A percentile compares a stretch with the other conserved stretches of the same genome.
These are phyloP conservation scores for Gracilaria caudata DNA, from an alignment of 23 red algal genomes.

Conservation along the genomic window DNA sequence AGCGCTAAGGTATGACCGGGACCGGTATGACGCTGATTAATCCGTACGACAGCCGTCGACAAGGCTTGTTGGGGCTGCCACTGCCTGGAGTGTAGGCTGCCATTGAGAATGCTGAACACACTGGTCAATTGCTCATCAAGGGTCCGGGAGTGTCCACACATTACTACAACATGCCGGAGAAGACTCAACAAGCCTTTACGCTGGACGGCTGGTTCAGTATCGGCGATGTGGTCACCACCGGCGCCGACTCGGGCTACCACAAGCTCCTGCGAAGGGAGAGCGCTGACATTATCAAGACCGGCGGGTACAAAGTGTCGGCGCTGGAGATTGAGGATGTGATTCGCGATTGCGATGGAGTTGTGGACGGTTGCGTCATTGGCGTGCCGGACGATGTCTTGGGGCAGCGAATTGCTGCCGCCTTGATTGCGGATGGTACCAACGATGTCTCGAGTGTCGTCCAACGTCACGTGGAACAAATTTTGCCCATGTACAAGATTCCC, in stretches of 20 bases:
- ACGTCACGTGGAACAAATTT: constrained; percentile 30
- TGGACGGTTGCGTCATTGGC: constrained; percentile 71
- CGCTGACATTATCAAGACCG: constrained; percentile 87
- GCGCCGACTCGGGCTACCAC: constrained; percentile 25
- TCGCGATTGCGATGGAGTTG: constrained; percentile 48
- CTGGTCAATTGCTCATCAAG: constrained; percentile 78
- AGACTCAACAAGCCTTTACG: constrained; percentile 72
- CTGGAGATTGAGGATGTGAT: constrained; percentile 84
- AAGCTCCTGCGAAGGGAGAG: constrained; percentile 70
- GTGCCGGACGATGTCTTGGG: constrained; percentile 66
- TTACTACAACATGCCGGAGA: constrained; percentile 74
- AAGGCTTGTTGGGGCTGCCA: constrained; percentile 58
- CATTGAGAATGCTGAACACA: constrained; percentile 21
- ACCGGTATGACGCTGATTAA: constrained; percentile 69
- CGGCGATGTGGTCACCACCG: constrained; percentile 80
- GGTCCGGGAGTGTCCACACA: constrained; percentile 75
- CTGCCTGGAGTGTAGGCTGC: constrained; percentile 64
- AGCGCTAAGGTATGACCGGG: constrained; percentile 98
- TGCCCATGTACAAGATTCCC: constrained; percentile 76
- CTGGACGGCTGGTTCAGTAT: constrained; percentile 85
- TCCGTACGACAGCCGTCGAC: constrained; percentile 42
- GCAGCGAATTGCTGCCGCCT: constrained; percentile 60
- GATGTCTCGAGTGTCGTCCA: constrained; percentile 18
- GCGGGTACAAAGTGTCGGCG: constrained; percentile 87
- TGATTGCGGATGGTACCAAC: constrained; percentile 42